These are phyloP conservation scores for Solanum paucissectum DNA, from an alignment of 257 asterid species.

Conservation along the genomic window DNA sequence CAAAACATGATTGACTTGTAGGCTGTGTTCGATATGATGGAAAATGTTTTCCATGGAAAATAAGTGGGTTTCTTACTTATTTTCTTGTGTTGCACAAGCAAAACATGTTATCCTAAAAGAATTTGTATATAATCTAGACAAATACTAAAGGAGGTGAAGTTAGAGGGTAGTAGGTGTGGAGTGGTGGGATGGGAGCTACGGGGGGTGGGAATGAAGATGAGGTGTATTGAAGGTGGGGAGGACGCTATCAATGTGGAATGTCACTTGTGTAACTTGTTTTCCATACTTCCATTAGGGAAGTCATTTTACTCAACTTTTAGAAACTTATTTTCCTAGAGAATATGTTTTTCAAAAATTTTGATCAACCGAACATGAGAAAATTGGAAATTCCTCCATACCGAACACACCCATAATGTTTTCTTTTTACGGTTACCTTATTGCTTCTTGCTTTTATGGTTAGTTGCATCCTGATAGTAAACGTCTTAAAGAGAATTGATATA, in stretches of 20 bases:
- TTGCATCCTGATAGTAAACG: background rate
- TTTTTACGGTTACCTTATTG: background rate
- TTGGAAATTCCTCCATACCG: background rate
- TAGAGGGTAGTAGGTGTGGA: background rate
- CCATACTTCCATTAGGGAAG: background rate
- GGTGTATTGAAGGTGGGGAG: background rate
- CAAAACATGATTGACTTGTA: background rate
- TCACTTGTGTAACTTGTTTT: background rate
- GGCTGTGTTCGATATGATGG: background rate
- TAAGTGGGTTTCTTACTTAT: background rate
- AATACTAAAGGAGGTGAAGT: background rate
- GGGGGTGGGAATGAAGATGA: background rate
- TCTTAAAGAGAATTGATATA: background rate
- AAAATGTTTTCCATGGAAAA: background rate
- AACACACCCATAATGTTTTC: background rate
- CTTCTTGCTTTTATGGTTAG: background rate
- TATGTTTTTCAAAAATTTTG: background rate
- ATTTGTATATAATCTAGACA: background rate
- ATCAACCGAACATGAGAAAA: background rate
- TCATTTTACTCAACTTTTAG: background rate
- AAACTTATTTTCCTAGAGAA: background rate
- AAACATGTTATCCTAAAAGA: background rate
- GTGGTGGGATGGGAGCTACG: background rate
- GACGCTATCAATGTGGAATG: background rate
- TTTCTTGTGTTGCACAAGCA: background rate